These are phyloP conservation scores for Fusarium buxicola DNA, from an alignment of 2,329 filamentous ascomycete genomes.

Conservation along the genomic window DNA sequence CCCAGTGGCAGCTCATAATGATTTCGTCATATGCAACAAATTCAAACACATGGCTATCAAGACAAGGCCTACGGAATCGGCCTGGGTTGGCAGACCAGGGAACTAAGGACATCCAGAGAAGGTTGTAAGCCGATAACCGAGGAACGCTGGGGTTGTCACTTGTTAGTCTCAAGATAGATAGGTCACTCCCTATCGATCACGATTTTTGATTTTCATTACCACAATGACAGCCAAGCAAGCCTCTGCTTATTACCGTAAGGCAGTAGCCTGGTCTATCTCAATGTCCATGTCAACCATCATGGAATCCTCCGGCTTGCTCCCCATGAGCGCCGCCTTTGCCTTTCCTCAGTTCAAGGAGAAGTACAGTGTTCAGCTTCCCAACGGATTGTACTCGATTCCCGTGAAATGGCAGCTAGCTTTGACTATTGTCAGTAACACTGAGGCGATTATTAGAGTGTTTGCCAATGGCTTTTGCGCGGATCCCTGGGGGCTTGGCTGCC, in stretches of 20 bases:
- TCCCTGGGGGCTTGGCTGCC: not conserved
- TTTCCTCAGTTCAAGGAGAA: slow-evolving; percentile 31
- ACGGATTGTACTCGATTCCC: slow-evolving; percentile 26
- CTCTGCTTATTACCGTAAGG: slow-evolving; percentile 34
- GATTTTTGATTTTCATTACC: no score
- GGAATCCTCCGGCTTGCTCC: slow-evolving; percentile 39
- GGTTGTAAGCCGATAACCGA: no score
- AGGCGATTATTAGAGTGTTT: slow-evolving; percentile 35
- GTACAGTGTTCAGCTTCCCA: slow-evolving; percentile 31
- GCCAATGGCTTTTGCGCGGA: slow-evolving; percentile 28
- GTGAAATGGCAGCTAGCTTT: slow-evolving; percentile 39
- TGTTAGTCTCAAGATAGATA: no score
- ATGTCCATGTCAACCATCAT: slow-evolving; percentile 40
- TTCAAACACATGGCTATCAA: no score
- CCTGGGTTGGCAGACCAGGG: no score
- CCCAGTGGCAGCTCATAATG: no score
- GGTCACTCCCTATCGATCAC: no score
- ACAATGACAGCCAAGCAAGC: no score
- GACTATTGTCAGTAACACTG: slow-evolving; percentile 21
- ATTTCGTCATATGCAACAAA: no score
- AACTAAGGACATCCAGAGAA: no score
- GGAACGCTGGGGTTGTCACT: no score
- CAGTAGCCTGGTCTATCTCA: slow-evolving; percentile 33
- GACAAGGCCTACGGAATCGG: no score
- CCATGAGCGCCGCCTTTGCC: slow-evolving; percentile 37